Evolutionary conservation across 441 rosid species (phyloP), one percentile per base, ranked within the genome.

Genomic region (Flueggea neowawraea): DNA sequence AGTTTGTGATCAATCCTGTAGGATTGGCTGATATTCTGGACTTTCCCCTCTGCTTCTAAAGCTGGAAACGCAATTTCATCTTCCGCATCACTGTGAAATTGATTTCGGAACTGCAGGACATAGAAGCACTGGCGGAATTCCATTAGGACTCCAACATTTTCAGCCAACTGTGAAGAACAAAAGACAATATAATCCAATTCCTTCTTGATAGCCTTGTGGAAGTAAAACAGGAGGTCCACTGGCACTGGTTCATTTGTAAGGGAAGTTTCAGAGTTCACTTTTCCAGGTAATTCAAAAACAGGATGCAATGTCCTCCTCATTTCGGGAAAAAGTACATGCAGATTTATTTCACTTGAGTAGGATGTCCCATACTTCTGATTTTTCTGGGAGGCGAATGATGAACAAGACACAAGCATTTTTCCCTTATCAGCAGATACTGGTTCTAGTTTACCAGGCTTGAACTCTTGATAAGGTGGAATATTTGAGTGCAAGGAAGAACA

Each of bases 1-100:
- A 86, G 69, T 67, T 82, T 79, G 72, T 95, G 97, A 73, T 91
- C 97, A 56, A 91, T 80, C 39, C 82, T 66, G 62, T 83, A 95
- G 7, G 94, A 85, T 57, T 63, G 81, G 64, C 88, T 82, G 56
- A 95, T 83, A 36, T 91, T 87, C 68, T 67, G 76, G 14, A 80
- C 71, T 55, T 80, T 65, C 52, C 87, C 89, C 77, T 85, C 83
- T 15, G 84, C 82, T 79, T 94, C 96, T 58, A 94, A 45, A 16
- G 91, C 94, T 66, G 99, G 99, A 75, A 91, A 91, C 17, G 90
- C 91, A 56, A 86, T 72, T 74, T 89, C 95, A 70, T 91, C 99
- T 71, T 94, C 97, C 5, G 89, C 82, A 65, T 79, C 83, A 41
- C 87, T 83, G 53, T 89, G 97, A 51, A 89, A 79, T 81, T 73